Base-by-base conservation (phyloP, 2,329 filamentous ascomycete species). In the Cercospora zeae-maydis region DNA sequence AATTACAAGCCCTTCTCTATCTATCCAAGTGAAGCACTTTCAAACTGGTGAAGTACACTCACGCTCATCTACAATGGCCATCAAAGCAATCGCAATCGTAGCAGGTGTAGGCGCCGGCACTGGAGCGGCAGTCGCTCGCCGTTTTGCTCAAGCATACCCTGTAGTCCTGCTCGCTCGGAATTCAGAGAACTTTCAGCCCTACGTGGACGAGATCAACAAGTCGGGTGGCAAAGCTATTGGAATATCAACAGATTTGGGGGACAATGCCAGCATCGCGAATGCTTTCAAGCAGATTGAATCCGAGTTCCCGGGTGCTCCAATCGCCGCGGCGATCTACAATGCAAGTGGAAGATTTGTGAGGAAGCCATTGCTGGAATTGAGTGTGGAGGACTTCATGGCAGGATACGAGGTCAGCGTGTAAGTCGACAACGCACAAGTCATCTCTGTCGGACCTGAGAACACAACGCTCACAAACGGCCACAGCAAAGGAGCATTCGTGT, bases 101-200 rank as follows among this genome's bases (percentile, higher is more conserved):
- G 88, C 88, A 10, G 90, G 89, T 60, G 88, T 87, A 45, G 90
- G 90, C n/a, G 79, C 87, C 5, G 89, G 90, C 63, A 92, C 82
- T n/a, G 86, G 86, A 27, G 84, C 85, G 13, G 80, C 83, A 1
- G 81, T 88, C 13, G 85, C 86, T 33, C 80, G 84, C 60, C 82
- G 80, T 62, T 88, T 88, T 69, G 83, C 83, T 33, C 72, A 86
- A 65, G 72, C 82, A 8, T 95, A 93, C 72, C 85, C 89, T 0
- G 88, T 93, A 1, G 88, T 90, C 1, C 80, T 93, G 1, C 83
- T 93, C n/a, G 86, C 90, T 11, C 87, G 90, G 55, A 86, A 80
- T 14, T 81, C 86, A 0, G 82, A 85, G 45, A 90, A 82, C 75
- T 91, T 87, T 76, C 80, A 85, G 61, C 77, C 81, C n/a, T 81